Base-by-base conservation (phyloP, 2,329 filamentous ascomycete species). In the Whalleya microplaca region DNA sequence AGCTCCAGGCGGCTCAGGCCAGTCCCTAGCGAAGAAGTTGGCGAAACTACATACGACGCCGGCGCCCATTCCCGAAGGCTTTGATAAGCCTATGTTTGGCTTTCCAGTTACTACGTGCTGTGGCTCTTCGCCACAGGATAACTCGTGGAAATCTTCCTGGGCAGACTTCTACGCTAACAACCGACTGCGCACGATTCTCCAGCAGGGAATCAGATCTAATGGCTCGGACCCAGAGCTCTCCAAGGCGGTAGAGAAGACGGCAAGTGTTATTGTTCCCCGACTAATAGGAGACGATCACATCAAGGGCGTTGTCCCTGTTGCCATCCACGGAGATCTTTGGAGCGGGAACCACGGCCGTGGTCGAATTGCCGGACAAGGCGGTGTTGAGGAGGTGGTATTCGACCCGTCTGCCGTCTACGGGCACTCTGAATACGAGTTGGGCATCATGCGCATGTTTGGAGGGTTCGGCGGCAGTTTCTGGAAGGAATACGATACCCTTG, bases 361-460 rank as follows among this genome's bases (percentile, higher is more conserved):
- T 0, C 78, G 78, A 42, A 87, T 96, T 50, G 78, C 68, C 21
- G 72, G 72, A 2, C 65, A 70, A 29, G 75, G 80, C 0, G 80
- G 77, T 1, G 75, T 80, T 0, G 90, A 93, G 63, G 88, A 92
- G 62, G 85, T 96, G 0, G 84, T 96, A 1, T 97, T 87, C 69
- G 94, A 97, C 69, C 86, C 92, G 0, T 89, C 88, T 2, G 83
- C 86, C 42, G 90, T 89, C 61, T 97, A 96, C 69, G 91, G 88
- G 1, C 93, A 97, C 71, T 89, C 83, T 1, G 94, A 98, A 77
- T 97, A 88, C 72, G 94, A 97, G 64, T 77, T 96, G 50, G 94
- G 94, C 0, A 96, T 96, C 64, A 97, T 97, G 92, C 84, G 83
- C 49, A 96, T 97, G 92, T 98, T 97, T 80, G 93, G 93, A 0